Conservation (phyloP, 441 rosid species). For the Pelargonium citronellum region DNA sequence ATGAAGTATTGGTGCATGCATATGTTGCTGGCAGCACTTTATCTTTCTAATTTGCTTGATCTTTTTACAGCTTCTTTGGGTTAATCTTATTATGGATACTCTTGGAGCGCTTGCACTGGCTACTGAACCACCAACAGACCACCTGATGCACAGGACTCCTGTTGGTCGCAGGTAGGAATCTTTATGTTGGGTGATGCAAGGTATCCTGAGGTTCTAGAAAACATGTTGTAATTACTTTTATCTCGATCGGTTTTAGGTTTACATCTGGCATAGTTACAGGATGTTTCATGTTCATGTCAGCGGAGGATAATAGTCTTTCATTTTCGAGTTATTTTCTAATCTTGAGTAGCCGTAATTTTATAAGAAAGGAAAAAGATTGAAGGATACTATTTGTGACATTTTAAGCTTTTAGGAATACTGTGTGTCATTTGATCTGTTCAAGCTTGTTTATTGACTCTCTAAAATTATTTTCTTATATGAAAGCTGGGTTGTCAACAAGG, state of each 20-base stretch:
- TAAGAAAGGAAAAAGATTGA: too few relatives aligned
- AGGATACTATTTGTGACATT: not conserved
- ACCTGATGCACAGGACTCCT: constrained; percentile 75
- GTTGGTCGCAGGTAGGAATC: constrained; percentile 76
- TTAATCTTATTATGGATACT: constrained; percentile 98
- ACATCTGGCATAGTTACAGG: not conserved
- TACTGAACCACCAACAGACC: constrained; percentile 95
- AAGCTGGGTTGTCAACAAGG: not conserved
- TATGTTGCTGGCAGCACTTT: not conserved
- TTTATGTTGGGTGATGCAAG: not conserved
- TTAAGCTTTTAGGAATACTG: not conserved
- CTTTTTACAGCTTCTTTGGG: constrained; percentile 86
- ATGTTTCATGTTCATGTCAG: constrained; percentile 9
- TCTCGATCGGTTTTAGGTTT: not conserved
- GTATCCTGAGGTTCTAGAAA: not conserved
- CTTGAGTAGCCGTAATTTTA: too few relatives aligned
- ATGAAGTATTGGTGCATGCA: not conserved
- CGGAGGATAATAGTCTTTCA: not conserved
- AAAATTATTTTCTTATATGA: not conserved
- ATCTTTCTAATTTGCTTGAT: constrained; percentile 12
- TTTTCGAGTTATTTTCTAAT: not conserved
- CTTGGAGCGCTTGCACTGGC: constrained; percentile 98
- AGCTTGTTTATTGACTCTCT: not conserved
- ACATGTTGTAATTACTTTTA: not conserved
- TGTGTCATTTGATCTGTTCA: not conserved